These are phyloP conservation scores for Hypoxylon lienhwacheense DNA, from an alignment of 495 filamentous ascomycete genomes.

Conservation along the genomic window DNA sequence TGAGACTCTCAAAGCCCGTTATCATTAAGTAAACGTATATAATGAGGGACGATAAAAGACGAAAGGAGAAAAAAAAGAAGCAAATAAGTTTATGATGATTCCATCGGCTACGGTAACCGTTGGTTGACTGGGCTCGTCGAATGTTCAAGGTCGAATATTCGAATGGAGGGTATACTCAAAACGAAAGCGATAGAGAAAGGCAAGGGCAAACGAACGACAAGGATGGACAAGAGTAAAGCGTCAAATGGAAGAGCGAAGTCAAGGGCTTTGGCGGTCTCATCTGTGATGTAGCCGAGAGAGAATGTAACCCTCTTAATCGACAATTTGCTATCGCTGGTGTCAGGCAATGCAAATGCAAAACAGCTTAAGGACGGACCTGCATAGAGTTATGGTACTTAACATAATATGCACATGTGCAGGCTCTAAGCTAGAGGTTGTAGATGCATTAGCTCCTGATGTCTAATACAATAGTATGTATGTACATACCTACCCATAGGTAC, in stretches of 20 bases:
- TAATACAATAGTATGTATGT: neutral
- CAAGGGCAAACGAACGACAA: slow-evolving; percentile 18
- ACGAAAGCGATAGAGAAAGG: slow-evolving; percentile 12
- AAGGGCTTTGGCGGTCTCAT: slow-evolving; percentile 26
- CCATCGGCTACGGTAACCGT: slow-evolving; percentile 14
- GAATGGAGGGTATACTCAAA: slow-evolving; percentile 19
- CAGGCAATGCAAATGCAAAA: slow-evolving; percentile 33
- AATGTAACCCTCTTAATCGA: slow-evolving; percentile 19
- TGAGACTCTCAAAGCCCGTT: slow-evolving; percentile 28
- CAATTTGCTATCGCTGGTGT: slow-evolving; percentile 6
- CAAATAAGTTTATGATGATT: slow-evolving; percentile 13
- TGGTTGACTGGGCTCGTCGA: slow-evolving; percentile 12
- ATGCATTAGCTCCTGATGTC: no score
- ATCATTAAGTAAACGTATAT: slow-evolving; percentile 6
- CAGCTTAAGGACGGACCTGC: slow-evolving; percentile 2
- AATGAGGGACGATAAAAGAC: slow-evolving; percentile 21
- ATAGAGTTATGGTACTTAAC: no score
- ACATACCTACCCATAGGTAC: no score
- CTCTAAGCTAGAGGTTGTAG: no score
- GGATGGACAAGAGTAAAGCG: neutral
- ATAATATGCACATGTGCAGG: no score
- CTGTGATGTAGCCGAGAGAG: slow-evolving; percentile 14
- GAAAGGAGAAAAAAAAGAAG: slow-evolving; percentile 2
- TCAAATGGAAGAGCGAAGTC: neutral
- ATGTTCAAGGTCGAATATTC: no score